These are phyloP conservation scores for Fraxinus floribunda DNA, from an alignment of 305 asterid genomes.

Conservation along the genomic window DNA sequence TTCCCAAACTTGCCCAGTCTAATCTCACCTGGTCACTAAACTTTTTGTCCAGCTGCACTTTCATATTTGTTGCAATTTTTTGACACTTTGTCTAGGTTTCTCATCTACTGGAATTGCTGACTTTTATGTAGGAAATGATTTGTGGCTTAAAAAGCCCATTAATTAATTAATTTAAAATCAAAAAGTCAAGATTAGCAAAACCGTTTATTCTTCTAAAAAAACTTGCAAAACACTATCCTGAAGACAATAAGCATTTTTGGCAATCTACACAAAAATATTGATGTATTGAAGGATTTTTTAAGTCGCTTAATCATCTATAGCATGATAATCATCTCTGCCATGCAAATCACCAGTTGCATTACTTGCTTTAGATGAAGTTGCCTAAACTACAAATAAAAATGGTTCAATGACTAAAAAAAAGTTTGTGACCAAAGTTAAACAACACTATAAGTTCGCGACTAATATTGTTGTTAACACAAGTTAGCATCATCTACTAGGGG, in stretches of 20 bases:
- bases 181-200: neutral
- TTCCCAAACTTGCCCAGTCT: neutral
- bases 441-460: neutral
- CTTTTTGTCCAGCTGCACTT: neutral
- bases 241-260: neutral
- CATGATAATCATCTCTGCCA: neutral
- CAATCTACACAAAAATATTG: neutral
- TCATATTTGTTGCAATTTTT: neutral
- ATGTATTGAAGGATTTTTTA: neutral
- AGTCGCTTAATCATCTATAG: neutral
- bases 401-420: neutral
- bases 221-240: neutral
- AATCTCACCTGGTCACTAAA: neutral
- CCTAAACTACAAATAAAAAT: neutral
- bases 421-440: neutral
- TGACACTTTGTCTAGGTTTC: neutral
- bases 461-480: conserved; percentile 3
- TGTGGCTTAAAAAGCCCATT: neutral
- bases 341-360: neutral
- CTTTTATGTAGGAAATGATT: neutral
- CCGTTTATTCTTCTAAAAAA: neutral
- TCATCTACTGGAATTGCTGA: neutral
- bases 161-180: neutral
- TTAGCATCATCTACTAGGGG: neutral
- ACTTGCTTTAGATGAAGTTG: neutral